Base-by-base conservation (phyloP, 2,329 filamentous ascomycete species). In the Botryosphaeria agaves region DNA sequence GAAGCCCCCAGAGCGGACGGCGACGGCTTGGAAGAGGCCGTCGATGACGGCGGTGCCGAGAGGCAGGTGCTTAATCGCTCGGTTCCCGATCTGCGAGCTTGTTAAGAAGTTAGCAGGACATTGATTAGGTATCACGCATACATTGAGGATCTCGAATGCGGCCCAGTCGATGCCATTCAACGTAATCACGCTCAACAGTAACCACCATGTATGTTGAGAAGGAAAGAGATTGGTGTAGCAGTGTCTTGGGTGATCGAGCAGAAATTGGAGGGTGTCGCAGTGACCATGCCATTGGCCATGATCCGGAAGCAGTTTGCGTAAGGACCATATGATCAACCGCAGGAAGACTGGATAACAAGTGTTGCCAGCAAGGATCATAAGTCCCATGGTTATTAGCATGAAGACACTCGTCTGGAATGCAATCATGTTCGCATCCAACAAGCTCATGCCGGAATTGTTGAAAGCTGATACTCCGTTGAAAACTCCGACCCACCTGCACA, bases 211-310 rank as follows among this genome's bases (percentile, higher is more conserved):
- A 2, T 87, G 83, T 32, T 72, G 74, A 0, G 79, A 76, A 0
- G 89, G 89, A 41, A 98, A 98, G 0, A 98, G 62, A 9, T 98
- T 62, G 0, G 89, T 98, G 47, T 98, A 98, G 55, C 89, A 98
- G 32, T 89, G 79, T 47, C 89, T 77, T 1, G 89, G 89, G 42
- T 98, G 89, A 45, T 95, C 87, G 1, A 98, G 68, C 14, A 98
- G 59, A 44, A 98, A 98, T 21, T 72, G 70, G 7, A 95, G 59
- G 49, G 94, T 87, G 51, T 98, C 87, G 72, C 81, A 93, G 1
- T 91, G 51, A 1, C 76, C 75, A n/a, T n/a, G n/a, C n/a, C n/a
- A n/a, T 16, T 73, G 80, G 5, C 62, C 66, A 16, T 55, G 56
- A 3, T 79, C 74, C 1, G 75, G 67, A 28, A 79, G 39, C 32